Evolutionary conservation across 371 early-diverging fungal genomes (phyloP), one percentile per base, ranked within the genome.

Genomic region (Aphelidium insulamus): DNA sequence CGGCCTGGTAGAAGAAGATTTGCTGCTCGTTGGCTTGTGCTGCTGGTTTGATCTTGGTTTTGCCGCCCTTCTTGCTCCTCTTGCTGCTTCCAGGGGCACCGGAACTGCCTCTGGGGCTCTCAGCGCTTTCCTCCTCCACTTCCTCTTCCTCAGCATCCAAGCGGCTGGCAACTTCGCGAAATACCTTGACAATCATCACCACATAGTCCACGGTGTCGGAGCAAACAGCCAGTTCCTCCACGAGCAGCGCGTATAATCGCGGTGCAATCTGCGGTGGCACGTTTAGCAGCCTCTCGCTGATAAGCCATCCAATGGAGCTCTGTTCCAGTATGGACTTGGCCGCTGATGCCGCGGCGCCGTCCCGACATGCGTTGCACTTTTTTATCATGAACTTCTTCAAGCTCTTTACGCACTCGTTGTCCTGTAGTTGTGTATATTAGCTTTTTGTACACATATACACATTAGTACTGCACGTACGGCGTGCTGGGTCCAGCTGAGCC

Each of bases 261-360:
- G 85, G 75, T 12, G 72, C 70, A 15, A 90, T 57, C 45, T 87
- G 80, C 22, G 82, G 77, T 3, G 95, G 91, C 86, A 94, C 84
- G 49, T 94, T 94, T 46, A 94, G 68, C 14, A 94, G 66, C 6
- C 95, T 54, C 41, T 88, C 90, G 40, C 73, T 76, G n/a, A 94
- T 25, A 16, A 90, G 46, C 46, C 81, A 46, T 0, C 71, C 92
- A 4, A 72, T 59, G 29, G 58, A 50, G 17, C 51, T 46, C 15
- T 47, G 37, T 14, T 44, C 35, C 11, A 77, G 40, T 24, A 49
- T 43, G 15, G 39, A 41, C 21, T 54, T 36, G 26, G 21, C 35
- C 24, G 19, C 23, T 14, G 7, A 62, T 10, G 4, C 5, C 28
- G 21, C 5, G n/a, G n/a, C n/a, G n/a, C n/a, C n/a, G 8, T 48